phyloP scores from a whole-genome alignment of 1,284 basidiomycete species.

The Stereum hirsutum region DNA sequence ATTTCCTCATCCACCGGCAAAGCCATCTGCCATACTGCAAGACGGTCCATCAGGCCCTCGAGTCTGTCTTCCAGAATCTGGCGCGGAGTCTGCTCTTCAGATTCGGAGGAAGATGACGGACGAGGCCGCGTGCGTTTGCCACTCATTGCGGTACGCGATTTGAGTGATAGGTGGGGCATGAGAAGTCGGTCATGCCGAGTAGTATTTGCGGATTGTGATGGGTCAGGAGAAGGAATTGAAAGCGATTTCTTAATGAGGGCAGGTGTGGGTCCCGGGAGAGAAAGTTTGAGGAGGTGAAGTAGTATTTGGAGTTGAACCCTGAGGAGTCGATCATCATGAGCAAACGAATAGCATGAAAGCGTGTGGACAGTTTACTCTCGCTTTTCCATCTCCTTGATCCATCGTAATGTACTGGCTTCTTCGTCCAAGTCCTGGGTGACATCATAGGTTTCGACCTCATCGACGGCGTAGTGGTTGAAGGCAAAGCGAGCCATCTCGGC shows the following conservation, averaged over 20 bases:
- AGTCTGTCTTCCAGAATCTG: slow-evolving; percentile 37
- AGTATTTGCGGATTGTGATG: no score
- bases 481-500: slow-evolving; percentile 70
- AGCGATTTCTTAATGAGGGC: no score
- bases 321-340: neutral
- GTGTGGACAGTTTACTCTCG: slow-evolving; percentile 56
- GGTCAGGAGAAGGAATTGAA: no score
- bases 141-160: slow-evolving; percentile 5
- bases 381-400: slow-evolving; percentile 51
- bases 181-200: no score
- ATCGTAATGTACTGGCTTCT: slow-evolving; percentile 13
- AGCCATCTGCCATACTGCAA: slow-evolving; percentile 63
- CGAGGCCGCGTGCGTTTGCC: slow-evolving; percentile 14
- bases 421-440: neutral
- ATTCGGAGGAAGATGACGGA: slow-evolving; percentile 6
- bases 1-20: slow-evolving; percentile 20
- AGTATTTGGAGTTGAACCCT: slow-evolving; percentile 70
- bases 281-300: slow-evolving; percentile 53
- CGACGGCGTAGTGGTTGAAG: slow-evolving; percentile 15
- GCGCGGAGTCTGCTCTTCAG: slow-evolving; percentile 6
- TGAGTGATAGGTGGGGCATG: no score
- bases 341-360: neutral
- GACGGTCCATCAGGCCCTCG: slow-evolving; percentile 67
- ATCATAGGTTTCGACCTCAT: no score
- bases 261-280: slow-evolving; percentile 46